A percentile compares a stretch with the other conserved stretches of the same genome.
Evolutionary conservation across 495 filamentous ascomycete species (phyloP).

Genomic region (Daldinia childiae): DNA sequence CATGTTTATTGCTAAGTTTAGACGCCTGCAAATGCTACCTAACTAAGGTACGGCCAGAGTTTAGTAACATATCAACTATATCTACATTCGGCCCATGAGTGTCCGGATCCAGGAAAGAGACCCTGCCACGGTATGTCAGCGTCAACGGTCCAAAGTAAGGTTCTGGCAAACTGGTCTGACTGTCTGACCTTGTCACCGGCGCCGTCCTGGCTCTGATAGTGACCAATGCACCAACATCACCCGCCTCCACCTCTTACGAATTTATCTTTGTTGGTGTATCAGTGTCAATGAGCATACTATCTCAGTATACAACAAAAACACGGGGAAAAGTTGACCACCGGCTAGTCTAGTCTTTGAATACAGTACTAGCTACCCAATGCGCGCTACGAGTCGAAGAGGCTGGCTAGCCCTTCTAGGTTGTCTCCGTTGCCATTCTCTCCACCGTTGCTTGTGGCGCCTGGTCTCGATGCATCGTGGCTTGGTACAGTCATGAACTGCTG

Average conservation of each 20-base stretch:
- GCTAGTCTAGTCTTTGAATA: neutral
- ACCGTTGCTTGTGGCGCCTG: conserved; percentile 2
- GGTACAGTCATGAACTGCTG: conserved; percentile 63
- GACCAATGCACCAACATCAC: neutral
- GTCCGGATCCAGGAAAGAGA: neutral
- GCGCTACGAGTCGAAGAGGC: conserved; percentile 44
- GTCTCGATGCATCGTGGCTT: conserved; percentile 7
- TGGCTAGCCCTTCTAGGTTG: conserved; percentile 45
- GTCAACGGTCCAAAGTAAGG: conserved; percentile 2
- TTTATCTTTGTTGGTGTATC: neutral
- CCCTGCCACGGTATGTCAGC: conserved; percentile 21
- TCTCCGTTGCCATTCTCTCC: conserved; percentile 34
- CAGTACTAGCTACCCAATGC: no score
- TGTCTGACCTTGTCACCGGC: conserved; percentile 21
- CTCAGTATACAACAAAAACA: neutral
- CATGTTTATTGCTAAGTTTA: neutral
- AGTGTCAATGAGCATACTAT: neutral
- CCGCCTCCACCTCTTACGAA: neutral
- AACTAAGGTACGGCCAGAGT: neutral
- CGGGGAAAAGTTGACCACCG: neutral
- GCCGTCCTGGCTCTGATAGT: conserved; percentile 1
- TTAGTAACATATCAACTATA: conserved; percentile 1
- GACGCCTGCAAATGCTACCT: neutral
- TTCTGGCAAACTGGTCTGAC: conserved; percentile 11
- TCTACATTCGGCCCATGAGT: neutral